Conservation (phyloP, 805 yeast species). For the Hanseniaspora guilliermondii region DNA sequence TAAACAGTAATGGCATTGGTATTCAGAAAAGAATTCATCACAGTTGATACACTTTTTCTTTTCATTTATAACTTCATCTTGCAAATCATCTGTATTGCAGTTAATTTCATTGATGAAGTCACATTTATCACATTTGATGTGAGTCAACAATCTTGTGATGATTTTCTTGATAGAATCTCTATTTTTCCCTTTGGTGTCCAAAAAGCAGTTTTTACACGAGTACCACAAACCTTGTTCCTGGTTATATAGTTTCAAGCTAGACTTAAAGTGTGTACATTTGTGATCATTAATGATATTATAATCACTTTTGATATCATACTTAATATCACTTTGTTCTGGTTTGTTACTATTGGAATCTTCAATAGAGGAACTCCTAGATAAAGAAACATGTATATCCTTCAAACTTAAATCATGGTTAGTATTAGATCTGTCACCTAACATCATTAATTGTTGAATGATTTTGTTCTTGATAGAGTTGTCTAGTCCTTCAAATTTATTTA, state of each 20-base stretch:
- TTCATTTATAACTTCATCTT: not conserved
- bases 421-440: not conserved
- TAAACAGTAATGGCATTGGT: slow-evolving; percentile 67
- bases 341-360: not conserved
- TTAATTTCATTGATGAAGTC: not conserved
- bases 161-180: not conserved
- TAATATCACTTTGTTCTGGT: not conserved
- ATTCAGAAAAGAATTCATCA: slow-evolving; percentile 47
- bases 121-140: slow-evolving; percentile 7
- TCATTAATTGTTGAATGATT: slow-evolving; percentile 4
- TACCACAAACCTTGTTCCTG: slow-evolving; percentile 1
- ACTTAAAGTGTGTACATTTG: not conserved
- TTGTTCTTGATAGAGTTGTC: not conserved
- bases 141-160: not conserved
- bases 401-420: not conserved
- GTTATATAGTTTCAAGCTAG: not conserved
- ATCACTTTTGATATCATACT: not conserved
- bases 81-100: not conserved
- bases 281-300: not conserved
- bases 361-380: not conserved
- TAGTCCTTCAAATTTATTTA: not conserved
- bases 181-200: not conserved
- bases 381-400: not conserved
- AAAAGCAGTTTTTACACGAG: slow-evolving; percentile 6
- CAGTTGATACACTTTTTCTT: not conserved